Evolutionary conservation across 2,329 filamentous ascomycete genomes (phyloP), one percentile per base, ranked within the genome.

Genomic region (Trichoderma atrobrunneum): DNA sequence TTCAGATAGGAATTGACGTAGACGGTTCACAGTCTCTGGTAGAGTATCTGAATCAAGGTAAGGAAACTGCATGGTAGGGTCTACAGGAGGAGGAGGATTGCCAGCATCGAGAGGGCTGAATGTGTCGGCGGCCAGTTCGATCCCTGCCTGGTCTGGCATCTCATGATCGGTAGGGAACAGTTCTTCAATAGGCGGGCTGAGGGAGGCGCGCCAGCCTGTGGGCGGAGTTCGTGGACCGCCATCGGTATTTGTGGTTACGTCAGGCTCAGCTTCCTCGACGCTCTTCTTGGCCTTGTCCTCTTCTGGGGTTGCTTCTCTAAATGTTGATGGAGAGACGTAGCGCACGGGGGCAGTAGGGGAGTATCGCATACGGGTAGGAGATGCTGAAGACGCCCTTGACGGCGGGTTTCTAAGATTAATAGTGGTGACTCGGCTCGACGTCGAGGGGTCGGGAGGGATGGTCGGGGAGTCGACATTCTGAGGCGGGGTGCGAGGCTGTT

Each of bases 381-480:
- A 84, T 21, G 83, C 80, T 32, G 82, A 81, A 18, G 80, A 79
- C 26, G 84, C 82, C 62, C 82, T 79, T 57, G 79, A 78, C 18
- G 82, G 82, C 56, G 78, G 81, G 73, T 86, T 85, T 72, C 88
- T 87, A 63, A 90, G 81, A 76, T 90, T 90, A 69, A 91, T 86
- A 11, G 89, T 90, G 63, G 89, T 90, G 64, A 90, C 87, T 77
- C 83, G 86, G 79, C 87, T 90, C 3, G 88, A 88, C 43, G 86
- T 84, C 48, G 84, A 83, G 51, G 78, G 78, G 60, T 78, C 77
- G 39, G 70, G 76, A 34, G 79, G 74, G 60, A 79, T 78, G 65
- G 81, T 78, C 54, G 78, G 75, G 66, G 80, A 76, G 61, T 78
- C 75, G 34, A 79, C 75, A 56, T 76, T 77, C 59, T 74, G 79